Percentiles rank a stretch among this genome's conserved stretches.
Evolutionary conservation across 352 stramenopile species (phyloP).

Genomic region (Aphanomyces astaci): DNA sequence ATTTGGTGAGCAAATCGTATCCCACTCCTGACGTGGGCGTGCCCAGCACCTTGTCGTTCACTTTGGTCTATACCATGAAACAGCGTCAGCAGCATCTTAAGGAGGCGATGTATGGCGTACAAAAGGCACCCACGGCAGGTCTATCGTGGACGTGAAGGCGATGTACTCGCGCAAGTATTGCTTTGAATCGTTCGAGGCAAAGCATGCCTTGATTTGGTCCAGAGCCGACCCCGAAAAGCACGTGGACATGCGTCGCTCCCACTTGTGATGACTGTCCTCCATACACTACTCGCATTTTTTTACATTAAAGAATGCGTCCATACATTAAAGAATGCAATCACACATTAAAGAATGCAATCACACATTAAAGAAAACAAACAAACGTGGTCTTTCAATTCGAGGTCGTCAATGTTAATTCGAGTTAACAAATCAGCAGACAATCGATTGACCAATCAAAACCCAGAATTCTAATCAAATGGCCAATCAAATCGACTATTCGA

Average conservation of each 20-base stretch:
- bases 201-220: slow-evolving; percentile 56
- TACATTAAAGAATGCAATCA: slow-evolving; percentile 13
- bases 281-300: slow-evolving; percentile 7
- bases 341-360: not conserved
- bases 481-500: too few relatives aligned
- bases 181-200: slow-evolving; percentile 45
- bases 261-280: not conserved
- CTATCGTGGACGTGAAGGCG: slow-evolving; percentile 26
- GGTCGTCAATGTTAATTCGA: too few relatives aligned
- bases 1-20: slow-evolving; percentile 54
- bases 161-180: slow-evolving; percentile 7
- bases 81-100: not conserved
- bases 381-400: too few relatives aligned
- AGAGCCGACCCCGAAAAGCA: slow-evolving; percentile 48
- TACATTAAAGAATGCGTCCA: not conserved
- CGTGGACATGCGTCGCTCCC: slow-evolving; percentile 39
- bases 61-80: slow-evolving; percentile 32
- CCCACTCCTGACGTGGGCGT: slow-evolving; percentile 53
- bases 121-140: slow-evolving; percentile 60
- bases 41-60: slow-evolving; percentile 51
- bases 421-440: too few relatives aligned
- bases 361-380: too few relatives aligned
- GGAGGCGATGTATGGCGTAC: slow-evolving; percentile 29
- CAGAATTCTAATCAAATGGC: too few relatives aligned
- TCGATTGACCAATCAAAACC: too few relatives aligned